phyloP scores from a whole-genome alignment of 2,329 filamentous ascomycete genomes.

The Sporothrix globosa region DNA sequence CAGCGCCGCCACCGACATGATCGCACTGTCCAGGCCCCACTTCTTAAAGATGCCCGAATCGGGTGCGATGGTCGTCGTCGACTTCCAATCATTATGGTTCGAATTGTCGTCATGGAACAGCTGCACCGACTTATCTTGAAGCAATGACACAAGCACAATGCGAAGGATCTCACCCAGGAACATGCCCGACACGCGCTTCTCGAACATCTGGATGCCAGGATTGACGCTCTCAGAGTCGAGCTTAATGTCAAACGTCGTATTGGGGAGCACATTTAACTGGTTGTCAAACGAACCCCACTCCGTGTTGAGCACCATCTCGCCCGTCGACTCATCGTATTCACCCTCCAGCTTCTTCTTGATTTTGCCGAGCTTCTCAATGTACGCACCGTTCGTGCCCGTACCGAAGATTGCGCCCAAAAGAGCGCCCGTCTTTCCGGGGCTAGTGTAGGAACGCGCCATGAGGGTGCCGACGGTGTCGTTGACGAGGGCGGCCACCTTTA shows the following conservation, averaged over 20 bases:
- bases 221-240: slow-evolving; percentile 83
- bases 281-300: slow-evolving; percentile 99
- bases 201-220: slow-evolving; percentile 96
- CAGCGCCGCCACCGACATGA: slow-evolving; percentile 83
- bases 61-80: slow-evolving; percentile 69
- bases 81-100: slow-evolving; percentile 68
- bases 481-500: slow-evolving; percentile 92
- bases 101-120: slow-evolving; percentile 79
- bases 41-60: slow-evolving; percentile 71
- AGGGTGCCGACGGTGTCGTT: slow-evolving; percentile 98
- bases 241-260: slow-evolving; percentile 77
- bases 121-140: slow-evolving; percentile 66
- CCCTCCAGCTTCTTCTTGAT: slow-evolving; percentile 76
- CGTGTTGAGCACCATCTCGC: slow-evolving; percentile 96
- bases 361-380: slow-evolving; percentile 86
- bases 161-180: slow-evolving; percentile 94
- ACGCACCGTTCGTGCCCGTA: slow-evolving; percentile 95
- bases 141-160: slow-evolving; percentile 71
- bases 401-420: slow-evolving; percentile 96
- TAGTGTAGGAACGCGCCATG: slow-evolving; percentile 96
- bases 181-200: slow-evolving; percentile 98
- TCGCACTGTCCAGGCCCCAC: slow-evolving; percentile 89
- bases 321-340: slow-evolving; percentile 76
- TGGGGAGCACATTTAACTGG: slow-evolving; percentile 81
- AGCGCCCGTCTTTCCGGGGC: slow-evolving; percentile 81